phyloP scores from a whole-genome alignment of 2,329 filamentous ascomycete species.

The Harringtonia aguacate region DNA sequence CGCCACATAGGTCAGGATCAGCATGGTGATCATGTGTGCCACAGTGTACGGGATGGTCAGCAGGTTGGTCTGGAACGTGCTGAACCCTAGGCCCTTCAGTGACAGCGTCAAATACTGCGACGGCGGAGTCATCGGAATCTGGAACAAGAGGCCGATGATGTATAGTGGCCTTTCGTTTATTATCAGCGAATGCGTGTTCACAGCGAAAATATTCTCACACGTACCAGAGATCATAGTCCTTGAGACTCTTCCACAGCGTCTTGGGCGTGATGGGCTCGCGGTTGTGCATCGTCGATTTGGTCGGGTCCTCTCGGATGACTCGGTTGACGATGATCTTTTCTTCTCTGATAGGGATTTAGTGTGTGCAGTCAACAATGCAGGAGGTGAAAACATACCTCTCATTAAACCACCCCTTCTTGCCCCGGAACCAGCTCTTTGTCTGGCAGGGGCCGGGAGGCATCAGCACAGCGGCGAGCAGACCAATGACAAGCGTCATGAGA shows the following conservation, averaged over 20 bases:
- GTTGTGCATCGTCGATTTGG: conserved; percentile 50
- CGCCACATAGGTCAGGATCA: conserved; percentile 25
- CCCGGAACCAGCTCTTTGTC: conserved; percentile 41
- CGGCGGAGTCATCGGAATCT: conserved; percentile 39
- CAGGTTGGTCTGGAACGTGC: conserved; percentile 51
- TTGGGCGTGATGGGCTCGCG: conserved; percentile 40
- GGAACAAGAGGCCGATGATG: conserved; percentile 39
- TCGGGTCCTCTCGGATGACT: conserved; percentile 46
- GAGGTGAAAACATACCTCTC: conserved; percentile 25
- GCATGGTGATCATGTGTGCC: conserved; percentile 24
- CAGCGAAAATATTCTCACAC: neutral
- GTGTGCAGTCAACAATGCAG: too few species aligned
- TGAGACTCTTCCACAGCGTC: conserved; percentile 38
- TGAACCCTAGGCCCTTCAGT: conserved; percentile 45
- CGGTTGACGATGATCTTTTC: conserved; percentile 52
- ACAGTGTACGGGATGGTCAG: conserved; percentile 46
- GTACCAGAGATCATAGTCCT: conserved; percentile 20
- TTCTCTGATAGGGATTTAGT: conserved; percentile 33
- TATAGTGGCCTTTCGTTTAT: conserved; percentile 32
- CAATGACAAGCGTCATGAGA: conserved; percentile 33
- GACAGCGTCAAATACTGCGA: conserved; percentile 48
- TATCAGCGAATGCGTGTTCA: neutral
- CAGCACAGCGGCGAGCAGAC: conserved; percentile 39
- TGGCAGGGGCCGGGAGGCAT: conserved; percentile 43
- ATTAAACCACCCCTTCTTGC: conserved; percentile 47